Base-by-base conservation (phyloP, 371 early-diverging fungal species). In the Blyttiomyces sp. region DNA sequence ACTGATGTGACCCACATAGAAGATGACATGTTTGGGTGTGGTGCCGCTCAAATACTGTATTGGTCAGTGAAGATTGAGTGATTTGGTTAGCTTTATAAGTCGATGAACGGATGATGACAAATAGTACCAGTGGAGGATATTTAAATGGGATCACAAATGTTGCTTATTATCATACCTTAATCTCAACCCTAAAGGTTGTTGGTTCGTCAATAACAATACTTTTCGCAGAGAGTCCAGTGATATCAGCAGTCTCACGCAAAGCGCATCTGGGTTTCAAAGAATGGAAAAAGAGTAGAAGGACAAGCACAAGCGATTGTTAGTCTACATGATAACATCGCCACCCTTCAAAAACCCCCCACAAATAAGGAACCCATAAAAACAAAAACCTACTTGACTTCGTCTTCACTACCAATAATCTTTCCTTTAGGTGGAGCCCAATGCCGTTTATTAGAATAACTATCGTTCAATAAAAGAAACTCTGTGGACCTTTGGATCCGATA, bases 351-450 rank as follows among this genome's bases (percentile, higher is more conserved):
- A n/a, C n/a, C n/a, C n/a, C n/a, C n/a, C n/a, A n/a, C n/a, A n/a
- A n/a, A n/a, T n/a, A n/a, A n/a, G n/a, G n/a, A 16, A 55, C 13
- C 3, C 31, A 6, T 63, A 3, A 23, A 27, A 33, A 33, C 43
- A 17, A 34, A 28, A 16, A 58, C 85, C 75, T 86, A 90, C 92
- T 88, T 86, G 68, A 84, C 71, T 71, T 87, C 88, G 74, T 90
- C 88, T 76, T 92, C 92, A 66, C 77, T 73, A 39, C 88, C 89
- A 69, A 89, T 82, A 43, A 85, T 81, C 63, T 82, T 83, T 54
- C 90, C 91, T 75, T 91, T 90, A 34, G 92, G 90, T 61, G 88
- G 87, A 54, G 85, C 84, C 92, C 92, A 92, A 71, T 91, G 86
- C 60, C 85, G 81, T 64, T 89, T 87, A 69, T 88, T 84, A 63